Evolutionary conservation across 352 stramenopile genomes (phyloP).

Genomic region (Phytopythium ostracodes): DNA sequence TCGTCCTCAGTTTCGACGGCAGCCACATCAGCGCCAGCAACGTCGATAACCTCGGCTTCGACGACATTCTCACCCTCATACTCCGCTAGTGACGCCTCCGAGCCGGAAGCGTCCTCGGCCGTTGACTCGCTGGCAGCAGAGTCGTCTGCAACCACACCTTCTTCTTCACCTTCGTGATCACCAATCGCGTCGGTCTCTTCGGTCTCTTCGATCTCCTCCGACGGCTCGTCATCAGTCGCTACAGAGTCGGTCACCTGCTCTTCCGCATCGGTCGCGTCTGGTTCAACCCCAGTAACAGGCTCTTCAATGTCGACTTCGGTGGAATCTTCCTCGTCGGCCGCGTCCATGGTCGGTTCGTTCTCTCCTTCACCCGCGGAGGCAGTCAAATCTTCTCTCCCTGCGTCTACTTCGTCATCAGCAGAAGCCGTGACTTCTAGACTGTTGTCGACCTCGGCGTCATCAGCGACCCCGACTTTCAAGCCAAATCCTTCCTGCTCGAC

Average conservation of each 20-base stretch:
- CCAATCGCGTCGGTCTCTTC: constrained; percentile 5
- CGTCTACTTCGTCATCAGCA: background rate
- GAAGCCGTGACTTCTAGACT: background rate
- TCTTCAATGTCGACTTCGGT: background rate
- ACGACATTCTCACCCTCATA: constrained; percentile 7
- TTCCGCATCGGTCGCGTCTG: background rate
- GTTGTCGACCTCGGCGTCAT: background rate
- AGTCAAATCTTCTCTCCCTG: background rate
- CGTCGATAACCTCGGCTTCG: constrained; percentile 17
- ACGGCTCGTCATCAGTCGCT: background rate
- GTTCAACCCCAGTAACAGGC: background rate
- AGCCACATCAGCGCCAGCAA: background rate
- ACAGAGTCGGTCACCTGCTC: background rate
- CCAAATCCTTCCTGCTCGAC: constrained; percentile 7
- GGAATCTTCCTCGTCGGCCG: background rate
- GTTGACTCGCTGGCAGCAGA: background rate
- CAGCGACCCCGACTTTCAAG: constrained; percentile 4
- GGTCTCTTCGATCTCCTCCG: background rate
- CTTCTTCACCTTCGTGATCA: constrained; percentile 1
- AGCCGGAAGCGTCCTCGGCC: background rate
- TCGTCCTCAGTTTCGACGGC: background rate
- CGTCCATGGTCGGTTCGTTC: background rate
- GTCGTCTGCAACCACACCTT: background rate
- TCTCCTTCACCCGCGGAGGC: constrained; percentile 3
- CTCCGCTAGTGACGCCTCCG: background rate